These are phyloP conservation scores for Blastomyces emzantsi DNA, from an alignment of 2,329 filamentous ascomycete species.

Conservation along the genomic window DNA sequence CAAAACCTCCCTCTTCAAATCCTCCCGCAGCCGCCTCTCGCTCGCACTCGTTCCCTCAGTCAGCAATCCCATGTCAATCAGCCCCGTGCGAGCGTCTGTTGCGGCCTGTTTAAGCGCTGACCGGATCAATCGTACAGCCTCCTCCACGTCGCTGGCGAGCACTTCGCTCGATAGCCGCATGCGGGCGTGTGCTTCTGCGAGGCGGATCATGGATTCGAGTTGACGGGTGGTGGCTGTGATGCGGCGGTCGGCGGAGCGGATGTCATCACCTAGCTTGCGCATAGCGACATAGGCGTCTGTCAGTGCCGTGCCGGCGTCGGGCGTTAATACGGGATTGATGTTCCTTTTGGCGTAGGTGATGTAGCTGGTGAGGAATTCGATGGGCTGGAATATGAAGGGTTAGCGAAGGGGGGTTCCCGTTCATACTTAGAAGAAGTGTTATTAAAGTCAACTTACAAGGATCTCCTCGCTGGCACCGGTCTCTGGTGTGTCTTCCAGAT, in stretches of 20 bases:
- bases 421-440: not conserved
- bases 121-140: slow-evolving; percentile 88
- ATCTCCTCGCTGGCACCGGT: slow-evolving; percentile 71
- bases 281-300: slow-evolving; percentile 86
- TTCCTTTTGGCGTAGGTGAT: slow-evolving; percentile 91
- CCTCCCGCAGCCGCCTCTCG: slow-evolving; percentile 73
- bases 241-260: slow-evolving; percentile 80
- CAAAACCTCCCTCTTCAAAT: slow-evolving; percentile 73
- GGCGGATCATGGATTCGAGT: slow-evolving; percentile 96
- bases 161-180: slow-evolving; percentile 80
- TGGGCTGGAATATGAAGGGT: slow-evolving; percentile 49
- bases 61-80: slow-evolving; percentile 93
- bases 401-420: slow-evolving; percentile 8
- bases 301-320: slow-evolving; percentile 72
- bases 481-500: slow-evolving; percentile 87
- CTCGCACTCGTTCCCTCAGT: slow-evolving; percentile 87
- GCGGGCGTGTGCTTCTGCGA: slow-evolving; percentile 92
- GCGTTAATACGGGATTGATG: slow-evolving; percentile 72
- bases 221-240: slow-evolving; percentile 97
- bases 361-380: slow-evolving; percentile 93
- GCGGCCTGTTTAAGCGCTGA: slow-evolving; percentile 92
- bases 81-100: slow-evolving; percentile 80
- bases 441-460: slow-evolving; percentile 49
- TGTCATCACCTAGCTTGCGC: slow-evolving; percentile 83
- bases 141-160: slow-evolving; percentile 70